Base-by-base conservation (phyloP, 805 yeast species). In the Sugiyamaella chiloensis region DNA sequence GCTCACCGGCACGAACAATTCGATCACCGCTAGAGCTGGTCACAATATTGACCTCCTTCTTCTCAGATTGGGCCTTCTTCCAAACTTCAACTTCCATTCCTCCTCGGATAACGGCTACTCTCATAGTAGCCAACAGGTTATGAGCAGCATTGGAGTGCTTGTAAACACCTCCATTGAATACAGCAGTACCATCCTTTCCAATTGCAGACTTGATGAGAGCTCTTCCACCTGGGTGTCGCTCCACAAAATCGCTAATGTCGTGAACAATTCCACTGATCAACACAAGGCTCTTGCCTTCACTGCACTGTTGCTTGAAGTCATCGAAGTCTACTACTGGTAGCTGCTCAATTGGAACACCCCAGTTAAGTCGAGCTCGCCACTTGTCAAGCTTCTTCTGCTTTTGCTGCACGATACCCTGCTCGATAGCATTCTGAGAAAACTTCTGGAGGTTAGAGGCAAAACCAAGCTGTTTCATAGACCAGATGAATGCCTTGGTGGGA, bases 141-240 rank as follows among this genome's bases (percentile, higher is more conserved):
- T 84, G 85, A 1, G 96, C 97, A 0, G 97, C 97, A 48, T 91
- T 88, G 58, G 93, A 85, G 65, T 90, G 98, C 47, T 80, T 79
- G 68, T 90, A 90, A 9, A 90, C 97, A 2, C 96, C 97, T 19
- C 98, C 97, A 64, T 84, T 88, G 66, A 90, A 90, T 2, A 95
- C 96, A 44, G 85, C 81, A 2, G 97, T 89, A 6, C 96, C 96
- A 64, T 90, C 97, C 64, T 85, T 87, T 9, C 97, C 97, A 49
- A 87, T 82, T 1, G 95, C 86, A 0, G 93, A 81, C 54, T 72
- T 73, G 47, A 90, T 79, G 43, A 90, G 74, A 4, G 90, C 83
- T 26, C 80, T 66, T 1, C 98, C 98, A 55, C 98, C 98, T 1
- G 98, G 98, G 66, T 90, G 98, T 60, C 87, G 87, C 57, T 83